Conservation (phyloP, 768 basidiomycete genomes). For the Rhodotorula babjevae region DNA sequence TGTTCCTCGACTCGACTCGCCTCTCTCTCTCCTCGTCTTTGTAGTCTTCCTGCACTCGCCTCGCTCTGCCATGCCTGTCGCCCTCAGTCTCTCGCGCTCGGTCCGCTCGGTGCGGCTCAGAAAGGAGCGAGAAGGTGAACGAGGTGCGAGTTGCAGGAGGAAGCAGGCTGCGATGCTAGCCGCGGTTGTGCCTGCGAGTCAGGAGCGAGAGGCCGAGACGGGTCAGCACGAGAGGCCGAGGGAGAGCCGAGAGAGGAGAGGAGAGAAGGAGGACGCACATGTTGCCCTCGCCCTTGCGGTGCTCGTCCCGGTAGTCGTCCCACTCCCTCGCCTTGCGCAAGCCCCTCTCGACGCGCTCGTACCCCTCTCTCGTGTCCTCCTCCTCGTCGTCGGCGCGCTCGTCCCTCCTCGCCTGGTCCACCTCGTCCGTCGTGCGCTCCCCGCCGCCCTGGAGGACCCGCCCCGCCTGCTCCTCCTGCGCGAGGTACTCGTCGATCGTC, state of each 20-base stretch:
- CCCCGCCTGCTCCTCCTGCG: slow-evolving; percentile 74
- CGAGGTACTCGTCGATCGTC: slow-evolving; percentile 90
- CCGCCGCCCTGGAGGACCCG: slow-evolving; percentile 84
- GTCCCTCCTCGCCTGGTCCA: slow-evolving; percentile 46
- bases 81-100: too few relatives aligned
- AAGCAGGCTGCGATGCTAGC: not conserved
- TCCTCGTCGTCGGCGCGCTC: slow-evolving; percentile 56
- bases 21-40: too few relatives aligned
- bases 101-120: too few relatives aligned
- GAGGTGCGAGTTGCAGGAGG: too few relatives aligned
- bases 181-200: slow-evolving; percentile 8
- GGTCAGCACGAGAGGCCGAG: too few relatives aligned
- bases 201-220: too few relatives aligned
- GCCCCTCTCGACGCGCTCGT: slow-evolving; percentile 68
- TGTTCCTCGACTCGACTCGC: too few relatives aligned
- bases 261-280: slow-evolving; percentile 44
- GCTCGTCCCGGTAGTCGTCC: slow-evolving; percentile 78
- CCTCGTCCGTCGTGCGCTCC: slow-evolving; percentile 52
- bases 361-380: slow-evolving; percentile 59
- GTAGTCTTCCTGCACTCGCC: too few relatives aligned
- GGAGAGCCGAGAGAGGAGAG: not conserved
- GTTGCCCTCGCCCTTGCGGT: slow-evolving; percentile 90
- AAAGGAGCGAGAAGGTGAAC: too few relatives aligned
- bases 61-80: too few relatives aligned
- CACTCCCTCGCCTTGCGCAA: slow-evolving; percentile 71